Evolutionary conservation across 1,284 basidiomycete species (phyloP).

Genomic region (Pseudozyma tsukubaensis): DNA sequence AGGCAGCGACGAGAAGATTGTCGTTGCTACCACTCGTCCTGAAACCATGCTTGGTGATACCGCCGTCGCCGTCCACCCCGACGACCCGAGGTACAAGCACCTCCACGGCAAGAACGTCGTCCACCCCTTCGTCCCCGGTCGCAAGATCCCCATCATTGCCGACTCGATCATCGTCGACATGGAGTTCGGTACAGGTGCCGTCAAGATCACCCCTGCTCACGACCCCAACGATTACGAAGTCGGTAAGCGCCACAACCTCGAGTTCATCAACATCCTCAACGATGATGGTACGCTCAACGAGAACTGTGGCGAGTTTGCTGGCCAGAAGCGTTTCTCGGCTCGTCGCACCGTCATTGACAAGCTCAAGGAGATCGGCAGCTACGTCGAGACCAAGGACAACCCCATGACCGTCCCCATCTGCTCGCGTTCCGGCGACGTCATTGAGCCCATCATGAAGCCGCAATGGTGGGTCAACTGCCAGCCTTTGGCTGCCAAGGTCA

Average conservation of each 20-base stretch:
- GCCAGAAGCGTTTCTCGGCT: conserved; percentile 88
- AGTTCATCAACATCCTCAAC: conserved; percentile 95
- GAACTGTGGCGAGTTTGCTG: conserved; percentile 85
- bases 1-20: conserved; percentile 85
- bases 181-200: conserved; percentile 96
- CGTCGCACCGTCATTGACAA: conserved; percentile 85
- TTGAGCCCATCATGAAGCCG: conserved; percentile 95
- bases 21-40: conserved; percentile 96
- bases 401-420: conserved; percentile 68
- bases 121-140: conserved; percentile 86
- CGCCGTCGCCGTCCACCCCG: conserved; percentile 94
- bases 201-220: conserved; percentile 99
- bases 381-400: conserved; percentile 86
- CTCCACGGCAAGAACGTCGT: conserved; percentile 91
- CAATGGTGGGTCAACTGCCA: conserved; percentile 99
- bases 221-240: conserved; percentile 98
- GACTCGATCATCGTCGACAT: conserved; percentile 91
- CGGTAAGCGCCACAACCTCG: conserved; percentile 85
- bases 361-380: conserved; percentile 86
- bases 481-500: conserved; percentile 79
- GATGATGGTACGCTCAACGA: conserved; percentile 97
- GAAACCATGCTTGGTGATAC: conserved; percentile 99
- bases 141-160: conserved; percentile 87
- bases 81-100: conserved; percentile 93
- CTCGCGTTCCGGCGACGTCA: conserved; percentile 80